These are phyloP conservation scores for Amoebophrya sp. DNA, from an alignment of 169 alveolate genomes.

Conservation along the genomic window DNA sequence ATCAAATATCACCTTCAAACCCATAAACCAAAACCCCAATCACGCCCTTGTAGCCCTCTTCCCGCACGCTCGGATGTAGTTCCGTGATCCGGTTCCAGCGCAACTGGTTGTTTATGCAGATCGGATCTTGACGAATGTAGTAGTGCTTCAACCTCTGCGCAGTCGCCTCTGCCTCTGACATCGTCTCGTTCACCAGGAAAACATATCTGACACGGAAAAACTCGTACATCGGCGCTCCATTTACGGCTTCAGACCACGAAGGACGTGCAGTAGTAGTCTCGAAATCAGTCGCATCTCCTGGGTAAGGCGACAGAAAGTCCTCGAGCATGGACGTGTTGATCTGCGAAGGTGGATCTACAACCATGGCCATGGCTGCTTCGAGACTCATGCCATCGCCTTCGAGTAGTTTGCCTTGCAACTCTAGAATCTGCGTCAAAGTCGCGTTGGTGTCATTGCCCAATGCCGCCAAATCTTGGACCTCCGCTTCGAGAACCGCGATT, in stretches of 20 bases:
- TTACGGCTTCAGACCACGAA: background rate
- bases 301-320: too few species aligned
- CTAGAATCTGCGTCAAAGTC: too few species aligned
- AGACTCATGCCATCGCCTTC: too few species aligned
- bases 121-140: background rate
- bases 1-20: too few species aligned
- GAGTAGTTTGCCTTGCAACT: too few species aligned
- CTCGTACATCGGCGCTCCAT: background rate
- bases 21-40: background rate
- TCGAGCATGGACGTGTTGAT: background rate
- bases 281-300: too few species aligned
- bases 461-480: too few species aligned
- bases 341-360: background rate
- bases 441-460: too few species aligned
- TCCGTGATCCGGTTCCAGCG: constrained; percentile 5
- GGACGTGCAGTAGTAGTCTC: background rate
- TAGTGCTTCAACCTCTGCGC: background rate
- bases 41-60: background rate
- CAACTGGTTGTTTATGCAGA: background rate
- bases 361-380: background rate
- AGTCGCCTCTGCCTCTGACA: background rate
- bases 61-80: background rate
- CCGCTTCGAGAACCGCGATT: too few species aligned
- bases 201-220: background rate
- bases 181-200: background rate